Evolutionary conservation across 2,329 filamentous ascomycete species (phyloP), one percentile per base, ranked within the genome.

Genomic region (Blastomyces silverae): DNA sequence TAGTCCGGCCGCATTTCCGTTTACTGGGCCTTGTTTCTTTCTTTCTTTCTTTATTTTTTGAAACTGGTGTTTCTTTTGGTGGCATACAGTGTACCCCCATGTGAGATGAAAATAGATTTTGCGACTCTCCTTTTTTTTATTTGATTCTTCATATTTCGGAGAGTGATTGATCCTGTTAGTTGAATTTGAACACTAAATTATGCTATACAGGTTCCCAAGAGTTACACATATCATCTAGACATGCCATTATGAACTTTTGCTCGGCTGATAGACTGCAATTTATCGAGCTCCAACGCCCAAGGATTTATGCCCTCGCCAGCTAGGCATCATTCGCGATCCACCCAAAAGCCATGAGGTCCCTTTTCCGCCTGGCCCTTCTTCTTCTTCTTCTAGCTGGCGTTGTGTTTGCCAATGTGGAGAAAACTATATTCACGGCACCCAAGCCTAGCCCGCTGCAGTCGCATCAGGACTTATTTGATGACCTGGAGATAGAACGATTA

Each of bases 401-500:
- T 67, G 60, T 73, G 66, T 72, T 75, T 69, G 91, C 89, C 75
- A 97, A 99, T 76, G 89, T 89, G 64, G 94, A 97, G 76, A 99
- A 99, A 79, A 82, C 85, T 70, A 91, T 97, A 72, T 97, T 99
- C 79, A 80, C 89, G 46, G 91, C 85, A 28, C 92, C 92, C 13
- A 73, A 79, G 42, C 76, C 81, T 42, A 76, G 85, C 71, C 76
- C 81, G 64, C 77, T 89, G 57, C 84, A 88, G 46, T 76, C 82
- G 63, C 75, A 80, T 61, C 81, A 80, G 69, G 84, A 83, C 65
- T 83, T 79, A 63, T 76, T 90, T 61, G 81, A 84, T 66, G 80
- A 84, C 71, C 80, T 92, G 48, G 82, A 83, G 59, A 82, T 95
- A 64, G 80, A 85, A 68, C 77, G 81, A n/a, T 82, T 96, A 61